Evolutionary conservation across 2,329 filamentous ascomycete species (phyloP).

Genomic region (Ophiostoma novo-ulmi): DNA sequence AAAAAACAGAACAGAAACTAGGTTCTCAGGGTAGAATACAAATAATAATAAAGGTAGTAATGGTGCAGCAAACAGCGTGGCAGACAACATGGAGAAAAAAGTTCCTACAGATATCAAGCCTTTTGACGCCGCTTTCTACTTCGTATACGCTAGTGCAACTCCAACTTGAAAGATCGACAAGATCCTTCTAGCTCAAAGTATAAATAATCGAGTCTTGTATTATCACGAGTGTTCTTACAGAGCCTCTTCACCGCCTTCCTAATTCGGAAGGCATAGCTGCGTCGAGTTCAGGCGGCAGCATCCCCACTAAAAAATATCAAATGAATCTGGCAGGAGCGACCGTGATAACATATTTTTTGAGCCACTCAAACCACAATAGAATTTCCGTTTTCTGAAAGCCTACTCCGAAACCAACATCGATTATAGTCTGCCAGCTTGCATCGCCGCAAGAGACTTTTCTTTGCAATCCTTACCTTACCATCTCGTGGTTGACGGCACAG

Average conservation of each 20-base stretch:
- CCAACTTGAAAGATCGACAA: neutral
- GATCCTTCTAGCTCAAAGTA: slow-evolving; percentile 8
- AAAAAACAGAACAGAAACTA: too few species aligned
- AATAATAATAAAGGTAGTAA: too few species aligned
- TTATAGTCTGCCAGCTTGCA: neutral
- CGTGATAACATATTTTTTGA: neutral
- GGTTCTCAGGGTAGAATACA: too few species aligned
- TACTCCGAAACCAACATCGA: neutral
- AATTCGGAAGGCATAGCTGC: neutral
- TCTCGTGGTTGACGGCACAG: neutral
- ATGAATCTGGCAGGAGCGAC: neutral
- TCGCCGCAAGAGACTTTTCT: neutral
- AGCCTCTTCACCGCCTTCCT: neutral
- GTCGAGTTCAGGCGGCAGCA: neutral
- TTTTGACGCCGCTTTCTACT: neutral
- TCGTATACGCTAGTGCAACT: neutral
- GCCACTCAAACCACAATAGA: neutral
- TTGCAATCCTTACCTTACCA: neutral
- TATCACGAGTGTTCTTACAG: neutral
- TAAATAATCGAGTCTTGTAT: neutral
- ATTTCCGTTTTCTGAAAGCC: neutral
- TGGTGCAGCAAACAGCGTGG: too few species aligned
- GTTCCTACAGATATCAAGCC: neutral
- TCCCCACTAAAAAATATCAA: slow-evolving; percentile 13
- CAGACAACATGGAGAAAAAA: neutral